Evolutionary conservation across 2,329 filamentous ascomycete genomes (phyloP).

Genomic region (Laburnicola sp.): DNA sequence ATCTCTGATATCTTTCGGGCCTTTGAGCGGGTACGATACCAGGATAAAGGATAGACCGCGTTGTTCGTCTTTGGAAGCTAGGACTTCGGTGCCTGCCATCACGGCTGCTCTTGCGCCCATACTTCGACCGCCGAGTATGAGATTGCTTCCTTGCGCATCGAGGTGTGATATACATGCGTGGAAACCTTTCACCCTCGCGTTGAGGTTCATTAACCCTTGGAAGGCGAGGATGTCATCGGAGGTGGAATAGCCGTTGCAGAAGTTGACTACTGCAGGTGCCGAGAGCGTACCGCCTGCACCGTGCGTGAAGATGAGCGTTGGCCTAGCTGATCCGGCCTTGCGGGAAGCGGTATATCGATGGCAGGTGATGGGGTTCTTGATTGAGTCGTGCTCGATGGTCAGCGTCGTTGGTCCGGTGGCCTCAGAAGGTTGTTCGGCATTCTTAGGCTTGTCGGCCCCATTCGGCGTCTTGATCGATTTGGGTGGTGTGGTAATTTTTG

Average conservation of each 20-base stretch:
- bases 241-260: slow-evolving; percentile 44
- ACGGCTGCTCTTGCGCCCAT: slow-evolving; percentile 52
- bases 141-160: neutral
- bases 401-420: slow-evolving; percentile 1
- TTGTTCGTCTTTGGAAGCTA: neutral
- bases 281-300: slow-evolving; percentile 50
- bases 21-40: slow-evolving; percentile 48
- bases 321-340: neutral
- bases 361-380: slow-evolving; percentile 29
- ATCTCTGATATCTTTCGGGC: slow-evolving; percentile 44
- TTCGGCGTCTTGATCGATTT: slow-evolving; percentile 1
- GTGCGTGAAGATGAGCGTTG: slow-evolving; percentile 49
- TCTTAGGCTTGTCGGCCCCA: neutral
- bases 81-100: slow-evolving; percentile 38
- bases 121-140: slow-evolving; percentile 46
- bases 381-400: slow-evolving; percentile 16
- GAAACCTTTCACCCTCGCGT: slow-evolving; percentile 44
- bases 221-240: slow-evolving; percentile 37
- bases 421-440: neutral
- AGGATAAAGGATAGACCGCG: slow-evolving; percentile 36
- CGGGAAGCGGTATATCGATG: slow-evolving; percentile 17
- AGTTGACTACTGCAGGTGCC: slow-evolving; percentile 45
- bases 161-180: slow-evolving; percentile 38
- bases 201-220: slow-evolving; percentile 49
- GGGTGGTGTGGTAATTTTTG: neutral